Percentiles rank a stretch among this genome's conserved stretches.
These are phyloP conservation scores for Aspergillus sojae DNA, from an alignment of 2,329 filamentous ascomycete genomes.

Conservation along the genomic window DNA sequence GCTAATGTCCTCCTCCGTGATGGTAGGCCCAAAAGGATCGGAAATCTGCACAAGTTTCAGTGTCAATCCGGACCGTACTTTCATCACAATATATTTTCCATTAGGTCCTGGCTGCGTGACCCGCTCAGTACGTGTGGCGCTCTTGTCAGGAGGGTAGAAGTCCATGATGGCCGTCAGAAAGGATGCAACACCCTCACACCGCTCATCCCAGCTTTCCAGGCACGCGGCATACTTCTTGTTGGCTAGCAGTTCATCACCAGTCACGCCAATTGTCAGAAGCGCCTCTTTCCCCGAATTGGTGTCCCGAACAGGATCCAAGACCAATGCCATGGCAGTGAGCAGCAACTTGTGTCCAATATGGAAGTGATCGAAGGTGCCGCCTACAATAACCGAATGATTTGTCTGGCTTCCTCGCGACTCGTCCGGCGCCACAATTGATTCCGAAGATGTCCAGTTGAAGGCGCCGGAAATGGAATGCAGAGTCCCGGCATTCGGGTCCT, in stretches of 20 bases:
- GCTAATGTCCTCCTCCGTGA: slow-evolving; percentile 75
- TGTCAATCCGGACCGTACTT: slow-evolving; percentile 63
- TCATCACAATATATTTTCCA: slow-evolving; percentile 40
- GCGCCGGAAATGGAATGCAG: slow-evolving; percentile 26
- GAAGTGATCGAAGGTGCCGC: slow-evolving; percentile 94
- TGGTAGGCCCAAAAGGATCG: slow-evolving; percentile 88
- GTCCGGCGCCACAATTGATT: slow-evolving; percentile 27
- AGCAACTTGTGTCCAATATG: slow-evolving; percentile 96
- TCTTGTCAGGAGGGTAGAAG: slow-evolving; percentile 55
- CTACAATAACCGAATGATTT: slow-evolving; percentile 73
- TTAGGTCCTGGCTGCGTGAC: slow-evolving; percentile 42
- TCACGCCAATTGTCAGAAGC: slow-evolving; percentile 79
- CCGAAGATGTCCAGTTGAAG: slow-evolving; percentile 25
- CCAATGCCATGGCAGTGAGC: slow-evolving; percentile 79
- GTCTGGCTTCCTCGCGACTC: slow-evolving; percentile 18
- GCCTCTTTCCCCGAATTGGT: slow-evolving; percentile 45
- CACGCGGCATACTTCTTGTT: slow-evolving; percentile 87
- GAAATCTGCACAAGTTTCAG: slow-evolving; percentile 83
- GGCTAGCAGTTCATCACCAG: slow-evolving; percentile 79
- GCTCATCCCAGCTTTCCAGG: slow-evolving; percentile 77
- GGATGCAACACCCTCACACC: slow-evolving; percentile 68
- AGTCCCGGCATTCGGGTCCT: slow-evolving; percentile 21
- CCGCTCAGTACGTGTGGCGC: slow-evolving; percentile 31
- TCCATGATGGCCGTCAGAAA: slow-evolving; percentile 69
- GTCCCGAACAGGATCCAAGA: slow-evolving; percentile 57